phyloP scores from a whole-genome alignment of 2,329 filamentous ascomycete genomes.

The Beauveria sp. region DNA sequence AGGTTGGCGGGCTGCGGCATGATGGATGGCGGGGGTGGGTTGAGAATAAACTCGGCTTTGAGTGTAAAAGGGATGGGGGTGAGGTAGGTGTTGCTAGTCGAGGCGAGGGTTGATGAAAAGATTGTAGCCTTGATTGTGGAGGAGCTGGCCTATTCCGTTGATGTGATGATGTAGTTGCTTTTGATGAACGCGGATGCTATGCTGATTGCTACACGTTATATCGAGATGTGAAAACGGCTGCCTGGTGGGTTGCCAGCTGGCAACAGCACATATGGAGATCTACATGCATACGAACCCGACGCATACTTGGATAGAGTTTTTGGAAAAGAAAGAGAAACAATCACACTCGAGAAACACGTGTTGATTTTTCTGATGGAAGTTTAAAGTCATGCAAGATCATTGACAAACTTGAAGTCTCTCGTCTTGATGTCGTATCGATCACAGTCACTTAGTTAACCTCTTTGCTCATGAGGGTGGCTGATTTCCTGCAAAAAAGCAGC shows the following conservation, averaged over 20 bases:
- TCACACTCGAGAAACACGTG: background rate
- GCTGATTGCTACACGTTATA: background rate
- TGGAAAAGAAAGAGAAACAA: background rate
- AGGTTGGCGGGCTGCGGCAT: conserved; percentile 1
- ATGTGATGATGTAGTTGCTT: background rate
- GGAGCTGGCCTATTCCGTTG: background rate
- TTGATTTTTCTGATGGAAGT: background rate
- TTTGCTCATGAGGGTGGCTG: too few relatives aligned
- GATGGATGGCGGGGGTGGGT: background rate
- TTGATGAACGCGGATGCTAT: background rate
- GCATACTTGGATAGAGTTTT: too few relatives aligned
- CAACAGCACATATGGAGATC: background rate
- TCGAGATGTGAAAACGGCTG: background rate
- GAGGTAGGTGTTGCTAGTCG: background rate
- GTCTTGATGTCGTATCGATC: too few relatives aligned
- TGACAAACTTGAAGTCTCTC: too few relatives aligned
- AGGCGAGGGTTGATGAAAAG: background rate
- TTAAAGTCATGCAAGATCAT: too few relatives aligned
- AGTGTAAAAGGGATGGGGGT: too few relatives aligned
- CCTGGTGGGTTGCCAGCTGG: background rate
- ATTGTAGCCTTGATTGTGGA: background rate
- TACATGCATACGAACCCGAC: background rate
- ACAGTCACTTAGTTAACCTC: too few relatives aligned
- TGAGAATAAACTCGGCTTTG: background rate
- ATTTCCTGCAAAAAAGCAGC: too few relatives aligned